Evolutionary conservation across 768 basidiomycete species (phyloP), one percentile per base, ranked within the genome.

Genomic region (Serendipita sp.): DNA sequence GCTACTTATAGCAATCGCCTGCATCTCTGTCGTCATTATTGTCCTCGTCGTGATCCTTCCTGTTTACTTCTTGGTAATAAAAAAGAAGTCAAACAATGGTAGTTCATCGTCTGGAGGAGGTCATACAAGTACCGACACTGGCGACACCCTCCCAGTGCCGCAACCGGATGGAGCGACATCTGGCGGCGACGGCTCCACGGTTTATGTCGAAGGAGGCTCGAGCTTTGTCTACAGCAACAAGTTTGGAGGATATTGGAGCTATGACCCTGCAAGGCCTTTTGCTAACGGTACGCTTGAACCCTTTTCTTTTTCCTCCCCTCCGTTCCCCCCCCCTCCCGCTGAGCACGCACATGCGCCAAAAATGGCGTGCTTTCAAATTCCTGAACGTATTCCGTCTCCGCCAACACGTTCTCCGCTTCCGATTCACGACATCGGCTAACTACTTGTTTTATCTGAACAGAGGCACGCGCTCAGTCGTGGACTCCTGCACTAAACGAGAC

Each of bases 221-320:
- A 89, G 84, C 0, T 88, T 94, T 73, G 84, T 78, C 0, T 99
- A 98, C 75, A 69, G 68, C 47, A 98, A 97, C 74, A 56, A 79
- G 2, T 90, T 90, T 71, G 91, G 91, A 67, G 96, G 96, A 2
- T 77, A 71, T 67, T 99, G 95, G 95, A 89, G 91, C 71, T 86
- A 81, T 74, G 88, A 96, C 71, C 79, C 84, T 36, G 80, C 83
- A 35, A 82, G 93, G 72, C 93, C 93, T 0, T 89, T 89, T 75
- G 85, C 88, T 75, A 85, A 89, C 70, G 82, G 82, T 52, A 35
- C 18, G 56, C 35, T 8, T 36, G 10, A 28, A 51, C 48, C 1
- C 30, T n/a, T 18, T 51, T n/a, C 30, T 32, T 8, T 51, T 18
- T 32, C n/a, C 18, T 5, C n/a, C 48, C 8, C 48, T 32, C n/a